Evolutionary conservation across 495 filamentous ascomycete genomes (phyloP).

Genomic region (Pyrenopolyporus hunteri): DNA sequence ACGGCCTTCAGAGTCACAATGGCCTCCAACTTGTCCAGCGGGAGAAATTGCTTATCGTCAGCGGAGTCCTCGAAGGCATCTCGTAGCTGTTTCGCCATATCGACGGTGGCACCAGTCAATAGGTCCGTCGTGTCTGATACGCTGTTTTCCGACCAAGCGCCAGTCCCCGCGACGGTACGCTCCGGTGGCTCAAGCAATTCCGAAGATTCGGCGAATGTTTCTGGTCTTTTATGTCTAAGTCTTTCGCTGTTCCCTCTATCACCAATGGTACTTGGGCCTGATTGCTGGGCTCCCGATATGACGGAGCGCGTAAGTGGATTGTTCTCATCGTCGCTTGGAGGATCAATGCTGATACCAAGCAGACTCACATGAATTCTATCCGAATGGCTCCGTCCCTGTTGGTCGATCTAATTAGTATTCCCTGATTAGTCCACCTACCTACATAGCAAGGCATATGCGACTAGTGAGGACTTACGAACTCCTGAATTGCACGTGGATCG

Average conservation of each 20-base stretch:
- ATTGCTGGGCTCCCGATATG: not conserved
- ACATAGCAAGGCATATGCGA: too few species aligned
- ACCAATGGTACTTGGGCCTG: not conserved
- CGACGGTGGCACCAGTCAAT: too few species aligned
- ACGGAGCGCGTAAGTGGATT: not conserved
- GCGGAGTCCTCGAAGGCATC: not conserved
- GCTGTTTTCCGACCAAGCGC: not conserved
- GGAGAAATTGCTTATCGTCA: not conserved
- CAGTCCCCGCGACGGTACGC: not conserved
- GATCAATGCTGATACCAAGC: not conserved
- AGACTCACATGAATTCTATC: not conserved
- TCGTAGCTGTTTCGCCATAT: not conserved
- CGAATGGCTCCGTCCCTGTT: not conserved
- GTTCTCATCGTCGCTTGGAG: not conserved
- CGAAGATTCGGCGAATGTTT: not conserved
- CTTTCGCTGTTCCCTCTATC: not conserved
- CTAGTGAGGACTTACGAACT: not conserved
- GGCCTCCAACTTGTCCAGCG: not conserved
- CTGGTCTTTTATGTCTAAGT: not conserved
- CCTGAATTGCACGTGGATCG: not conserved
- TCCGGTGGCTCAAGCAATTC: not conserved
- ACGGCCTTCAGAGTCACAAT: not conserved
- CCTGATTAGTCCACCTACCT: not conserved
- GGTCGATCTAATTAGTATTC: not conserved
- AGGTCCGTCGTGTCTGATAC: too few species aligned